A percentile compares a stretch with the other conserved stretches of the same genome.
Evolutionary conservation across 768 basidiomycete species (phyloP).

Genomic region (Auriculariales sp.): DNA sequence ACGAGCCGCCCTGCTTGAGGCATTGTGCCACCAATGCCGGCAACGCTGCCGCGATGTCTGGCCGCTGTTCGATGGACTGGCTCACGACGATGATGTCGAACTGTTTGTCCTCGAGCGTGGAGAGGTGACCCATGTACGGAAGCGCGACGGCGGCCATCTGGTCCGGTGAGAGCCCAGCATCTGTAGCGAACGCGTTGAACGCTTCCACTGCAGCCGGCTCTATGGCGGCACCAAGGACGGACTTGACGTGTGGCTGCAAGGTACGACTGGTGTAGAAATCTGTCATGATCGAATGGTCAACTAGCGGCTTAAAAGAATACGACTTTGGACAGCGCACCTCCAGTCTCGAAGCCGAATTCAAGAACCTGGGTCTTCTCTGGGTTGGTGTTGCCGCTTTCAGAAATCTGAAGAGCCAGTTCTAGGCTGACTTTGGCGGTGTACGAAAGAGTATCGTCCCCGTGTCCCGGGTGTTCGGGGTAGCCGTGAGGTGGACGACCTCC

Average conservation of each 20-base stretch:
- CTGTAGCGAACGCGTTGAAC: neutral
- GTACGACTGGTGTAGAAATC: neutral
- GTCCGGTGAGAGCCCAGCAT: neutral
- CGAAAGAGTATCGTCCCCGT: too few species aligned
- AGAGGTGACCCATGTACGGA: neutral
- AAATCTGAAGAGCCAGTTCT: too few species aligned
- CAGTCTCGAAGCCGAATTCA: neutral
- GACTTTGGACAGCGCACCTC: neutral
- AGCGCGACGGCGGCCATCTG: neutral
- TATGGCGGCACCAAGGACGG: neutral
- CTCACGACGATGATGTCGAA: neutral
- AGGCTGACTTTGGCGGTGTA: too few species aligned
- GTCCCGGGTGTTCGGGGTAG: too few species aligned
- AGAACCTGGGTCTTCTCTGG: too few species aligned
- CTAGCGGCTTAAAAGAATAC: too few species aligned
- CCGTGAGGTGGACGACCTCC: too few species aligned
- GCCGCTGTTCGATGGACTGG: conserved; percentile 1
- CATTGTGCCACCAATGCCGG: neutral
- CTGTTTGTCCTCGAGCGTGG: neutral
- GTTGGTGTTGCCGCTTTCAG: too few species aligned
- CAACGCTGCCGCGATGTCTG: neutral
- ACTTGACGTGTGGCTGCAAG: neutral
- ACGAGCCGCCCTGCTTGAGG: neutral
- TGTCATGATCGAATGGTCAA: neutral
- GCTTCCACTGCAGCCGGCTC: neutral